Evolutionary conservation across 768 basidiomycete genomes (phyloP).

Genomic region (Collybiopsis luxurians): DNA sequence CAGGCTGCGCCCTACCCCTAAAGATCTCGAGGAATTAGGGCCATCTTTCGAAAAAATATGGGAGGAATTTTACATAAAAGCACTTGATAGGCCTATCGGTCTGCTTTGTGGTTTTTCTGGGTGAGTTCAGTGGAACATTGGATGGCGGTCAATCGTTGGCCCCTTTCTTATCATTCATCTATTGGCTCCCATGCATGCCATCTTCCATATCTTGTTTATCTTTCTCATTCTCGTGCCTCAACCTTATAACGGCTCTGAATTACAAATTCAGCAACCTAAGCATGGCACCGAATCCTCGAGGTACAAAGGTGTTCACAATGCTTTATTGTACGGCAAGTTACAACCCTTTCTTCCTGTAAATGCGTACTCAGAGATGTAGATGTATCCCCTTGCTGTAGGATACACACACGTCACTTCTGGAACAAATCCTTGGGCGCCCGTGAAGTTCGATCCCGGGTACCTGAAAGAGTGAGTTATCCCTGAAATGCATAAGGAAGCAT

Average conservation of each 20-base stretch:
- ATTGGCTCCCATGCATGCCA: background rate
- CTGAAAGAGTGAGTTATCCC: background rate
- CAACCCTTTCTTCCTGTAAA: too few species aligned
- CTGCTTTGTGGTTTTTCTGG: conserved; percentile 25
- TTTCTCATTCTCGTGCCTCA: too few species aligned
- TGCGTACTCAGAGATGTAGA: background rate
- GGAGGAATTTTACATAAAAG: conserved; percentile 29
- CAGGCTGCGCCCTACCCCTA: conserved; percentile 36
- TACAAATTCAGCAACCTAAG: background rate
- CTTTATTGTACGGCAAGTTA: too few species aligned
- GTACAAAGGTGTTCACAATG: too few species aligned
- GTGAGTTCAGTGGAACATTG: conserved; percentile 9
- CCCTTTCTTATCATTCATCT: background rate
- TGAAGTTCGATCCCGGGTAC: background rate
- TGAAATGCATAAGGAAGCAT: too few species aligned
- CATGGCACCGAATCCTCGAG: too few species aligned
- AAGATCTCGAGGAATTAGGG: conserved; percentile 34
- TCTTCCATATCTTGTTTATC: too few species aligned
- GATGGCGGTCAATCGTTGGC: background rate
- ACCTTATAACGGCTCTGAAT: too few species aligned
- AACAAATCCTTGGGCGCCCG: background rate
- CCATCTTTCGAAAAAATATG: conserved; percentile 31
- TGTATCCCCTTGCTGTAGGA: background rate
- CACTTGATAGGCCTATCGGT: conserved; percentile 36
- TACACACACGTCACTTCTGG: background rate